Conservation (phyloP, 2,329 filamentous ascomycete species). For the Arthrobotrys conoides region DNA sequence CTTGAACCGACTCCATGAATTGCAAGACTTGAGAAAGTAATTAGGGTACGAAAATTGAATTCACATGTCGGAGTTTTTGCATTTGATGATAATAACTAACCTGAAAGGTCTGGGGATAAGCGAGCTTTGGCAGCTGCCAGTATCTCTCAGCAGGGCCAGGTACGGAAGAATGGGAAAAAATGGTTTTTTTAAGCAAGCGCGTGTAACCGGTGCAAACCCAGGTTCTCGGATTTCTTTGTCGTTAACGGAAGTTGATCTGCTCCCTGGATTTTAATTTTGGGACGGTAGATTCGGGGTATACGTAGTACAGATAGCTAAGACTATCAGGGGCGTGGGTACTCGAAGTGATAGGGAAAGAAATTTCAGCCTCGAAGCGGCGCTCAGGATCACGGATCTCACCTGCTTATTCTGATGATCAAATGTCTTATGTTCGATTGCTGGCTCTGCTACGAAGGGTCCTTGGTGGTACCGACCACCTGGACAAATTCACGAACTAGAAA, state of each 20-base stretch:
- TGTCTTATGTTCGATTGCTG: too few species aligned
- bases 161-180: not conserved
- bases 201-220: slow-evolving; percentile 16
- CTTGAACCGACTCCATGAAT: not conserved
- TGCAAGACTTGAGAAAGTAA: not conserved
- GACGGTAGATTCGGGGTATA: too few species aligned
- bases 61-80: slow-evolving; percentile 8
- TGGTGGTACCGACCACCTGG: too few species aligned
- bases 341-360: not conserved
- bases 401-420: not conserved
- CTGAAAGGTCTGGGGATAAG: slow-evolving; percentile 9
- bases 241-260: not conserved
- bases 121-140: slow-evolving; percentile 29
- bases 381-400: not conserved
- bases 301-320: too few species aligned
- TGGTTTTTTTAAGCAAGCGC: not conserved
- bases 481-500: too few species aligned
- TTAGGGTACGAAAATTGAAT: not conserved
- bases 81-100: not conserved
- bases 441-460: too few species aligned
- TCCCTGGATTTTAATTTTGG: slow-evolving; percentile 6
- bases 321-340: not conserved
- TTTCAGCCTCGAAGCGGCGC: slow-evolving; percentile 6
- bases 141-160: too few species aligned
- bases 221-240: not conserved